Evolutionary conservation across 2,329 filamentous ascomycete species (phyloP).

Genomic region (Canariomyces notabilis): DNA sequence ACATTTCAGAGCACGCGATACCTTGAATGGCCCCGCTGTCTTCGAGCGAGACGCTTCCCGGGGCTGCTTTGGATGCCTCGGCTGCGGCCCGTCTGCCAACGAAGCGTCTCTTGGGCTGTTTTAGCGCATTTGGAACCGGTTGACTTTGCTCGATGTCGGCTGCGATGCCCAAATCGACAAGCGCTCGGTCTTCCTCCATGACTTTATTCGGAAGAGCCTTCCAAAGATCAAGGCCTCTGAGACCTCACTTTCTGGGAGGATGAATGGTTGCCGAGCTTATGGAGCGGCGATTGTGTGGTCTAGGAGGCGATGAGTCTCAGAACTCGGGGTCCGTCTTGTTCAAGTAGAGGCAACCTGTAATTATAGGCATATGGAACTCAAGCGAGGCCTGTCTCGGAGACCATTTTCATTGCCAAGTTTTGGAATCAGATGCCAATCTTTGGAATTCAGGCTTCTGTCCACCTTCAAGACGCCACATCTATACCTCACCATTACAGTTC

Average conservation of each 20-base stretch:
- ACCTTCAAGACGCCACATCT: too few species aligned
- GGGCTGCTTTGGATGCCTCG: conserved; percentile 47
- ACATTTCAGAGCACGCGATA: conserved; percentile 31
- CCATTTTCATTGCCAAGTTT: too few species aligned
- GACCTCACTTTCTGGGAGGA: neutral
- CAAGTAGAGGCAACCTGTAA: too few species aligned
- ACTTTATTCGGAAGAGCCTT: too few species aligned
- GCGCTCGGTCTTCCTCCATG: conserved; percentile 74
- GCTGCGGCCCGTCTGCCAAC: conserved; percentile 74
- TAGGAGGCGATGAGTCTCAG: too few species aligned
- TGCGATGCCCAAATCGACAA: conserved; percentile 65
- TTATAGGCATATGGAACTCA: too few species aligned
- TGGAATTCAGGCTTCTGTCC: too few species aligned
- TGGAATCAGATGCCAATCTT: too few species aligned
- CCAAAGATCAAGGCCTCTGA: neutral
- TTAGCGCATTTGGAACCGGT: conserved; percentile 39
- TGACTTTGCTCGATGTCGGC: conserved; percentile 53
- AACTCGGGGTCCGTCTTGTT: too few species aligned
- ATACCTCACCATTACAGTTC: too few species aligned
- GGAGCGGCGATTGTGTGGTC: too few species aligned
- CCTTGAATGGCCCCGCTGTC: conserved; percentile 65
- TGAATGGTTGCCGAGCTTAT: neutral
- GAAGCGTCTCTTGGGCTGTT: conserved; percentile 86
- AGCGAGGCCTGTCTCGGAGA: too few species aligned
- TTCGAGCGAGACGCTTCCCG: conserved; percentile 38